Evolutionary conservation across 768 basidiomycete species (phyloP), one percentile per base, ranked within the genome.

Genomic region (Galerina sulciceps): DNA sequence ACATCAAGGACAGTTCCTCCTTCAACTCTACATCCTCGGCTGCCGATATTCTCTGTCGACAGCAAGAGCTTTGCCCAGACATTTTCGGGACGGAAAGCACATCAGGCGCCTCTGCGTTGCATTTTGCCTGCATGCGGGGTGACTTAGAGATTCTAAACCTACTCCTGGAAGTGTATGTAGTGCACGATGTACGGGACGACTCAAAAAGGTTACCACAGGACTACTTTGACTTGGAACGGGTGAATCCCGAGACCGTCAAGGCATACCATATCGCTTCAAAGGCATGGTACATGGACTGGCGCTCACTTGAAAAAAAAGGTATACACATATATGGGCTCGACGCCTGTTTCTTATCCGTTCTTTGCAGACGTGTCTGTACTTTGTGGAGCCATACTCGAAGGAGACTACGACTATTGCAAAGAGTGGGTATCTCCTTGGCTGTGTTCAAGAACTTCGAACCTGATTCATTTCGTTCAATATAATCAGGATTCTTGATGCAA

Each of bases 41-140:
- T 0, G 41, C 40, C 26, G 41, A 35, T 34, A 20, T 44, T 10
- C 20, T 34, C 15, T n/a, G 9, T 35, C 53, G 53, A 44, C 41
- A 17, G 10, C 10, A 54, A 20, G 53, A 54, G 42, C 40, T 54
- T 15, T 54, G 53, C n/a, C 17, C 41, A 2, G 10, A 35, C 11
- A 44, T 54, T 9, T 9, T 13, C 26, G 23, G 11, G 17, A 44
- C 23, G 10, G 40, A 43, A 20, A 34, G 17, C 10, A 54, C 53
- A 6, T 17, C 22, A 6, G 53, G 53, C 17, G 53, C 53, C 4
- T 44, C 53, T 8, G 53, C 53, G 17, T 35, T 54, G 20, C 53
- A 54, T 31, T 54, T 34, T 31, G 53, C 53, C 9, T 54, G 53
- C 26, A 54, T 54, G 53, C 41, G 53, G 4, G 53, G 40, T 15